Conservation (phyloP, 1,284 basidiomycete species). For the Anthracocystis setariae region DNA sequence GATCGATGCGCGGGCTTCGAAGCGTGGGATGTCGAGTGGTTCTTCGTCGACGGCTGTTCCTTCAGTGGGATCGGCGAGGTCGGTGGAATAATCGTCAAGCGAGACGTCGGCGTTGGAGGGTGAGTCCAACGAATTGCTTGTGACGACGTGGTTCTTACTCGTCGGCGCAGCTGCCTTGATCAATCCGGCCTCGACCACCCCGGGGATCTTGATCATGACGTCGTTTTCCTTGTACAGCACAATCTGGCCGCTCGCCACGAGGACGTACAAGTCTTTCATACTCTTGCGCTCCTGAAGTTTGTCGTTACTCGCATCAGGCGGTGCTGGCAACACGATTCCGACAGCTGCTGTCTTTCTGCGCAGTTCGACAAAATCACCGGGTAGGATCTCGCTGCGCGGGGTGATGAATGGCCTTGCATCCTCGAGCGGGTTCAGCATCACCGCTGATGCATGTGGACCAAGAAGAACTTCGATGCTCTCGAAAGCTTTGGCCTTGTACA, state of each 20-base stretch:
- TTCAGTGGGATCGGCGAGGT: constrained; percentile 8
- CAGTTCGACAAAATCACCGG: constrained; percentile 51
- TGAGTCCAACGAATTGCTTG: constrained; percentile 16
- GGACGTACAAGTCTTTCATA: constrained; percentile 29
- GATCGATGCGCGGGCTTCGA: constrained; percentile 36
- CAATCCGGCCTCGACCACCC: constrained; percentile 23
- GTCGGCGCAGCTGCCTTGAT: constrained; percentile 4
- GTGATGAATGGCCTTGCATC: constrained; percentile 22
- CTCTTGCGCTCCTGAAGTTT: background rate
- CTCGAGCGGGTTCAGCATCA: constrained; percentile 17
- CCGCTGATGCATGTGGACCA: constrained; percentile 13
- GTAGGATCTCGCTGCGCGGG: constrained; percentile 18
- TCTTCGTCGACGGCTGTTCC: constrained; percentile 20
- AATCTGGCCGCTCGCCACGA: constrained; percentile 32
- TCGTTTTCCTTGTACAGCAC: constrained; percentile 35
- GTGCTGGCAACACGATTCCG: constrained; percentile 26
- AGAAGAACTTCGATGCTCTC: constrained; percentile 19
- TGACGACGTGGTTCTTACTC: constrained; percentile 21
- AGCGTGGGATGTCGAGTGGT: constrained; percentile 32
- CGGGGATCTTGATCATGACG: constrained; percentile 46
- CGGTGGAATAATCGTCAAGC: constrained; percentile 16
- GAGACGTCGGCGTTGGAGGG: constrained; percentile 17
- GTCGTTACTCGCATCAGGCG: constrained; percentile 15
- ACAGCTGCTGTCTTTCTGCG: constrained; percentile 3
- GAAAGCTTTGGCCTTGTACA: constrained; percentile 1